These are phyloP conservation scores for Cladosporium cucumerinum DNA, from an alignment of 2,329 filamentous ascomycete genomes.

Conservation along the genomic window DNA sequence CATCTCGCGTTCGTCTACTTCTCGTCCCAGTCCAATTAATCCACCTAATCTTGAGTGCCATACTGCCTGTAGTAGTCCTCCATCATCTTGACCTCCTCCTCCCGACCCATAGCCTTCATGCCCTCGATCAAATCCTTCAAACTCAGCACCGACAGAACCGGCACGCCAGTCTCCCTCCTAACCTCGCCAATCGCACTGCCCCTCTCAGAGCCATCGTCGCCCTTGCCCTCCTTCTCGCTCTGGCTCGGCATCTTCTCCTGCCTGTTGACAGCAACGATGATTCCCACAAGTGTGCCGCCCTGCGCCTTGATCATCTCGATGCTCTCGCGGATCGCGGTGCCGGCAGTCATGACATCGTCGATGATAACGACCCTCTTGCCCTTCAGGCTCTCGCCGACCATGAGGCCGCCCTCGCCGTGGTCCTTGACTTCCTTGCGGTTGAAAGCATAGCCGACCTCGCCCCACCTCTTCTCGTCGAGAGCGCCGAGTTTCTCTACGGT, in stretches of 20 bases:
- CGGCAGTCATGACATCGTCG: conserved; percentile 95
- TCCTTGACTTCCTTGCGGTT: conserved; percentile 96
- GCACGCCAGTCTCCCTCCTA: conserved; percentile 76
- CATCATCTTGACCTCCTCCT: conserved; percentile 54
- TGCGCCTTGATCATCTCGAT: conserved; percentile 83
- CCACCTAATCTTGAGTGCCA: conserved; percentile 15
- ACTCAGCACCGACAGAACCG: conserved; percentile 78
- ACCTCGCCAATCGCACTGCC: conserved; percentile 84
- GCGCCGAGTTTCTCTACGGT: conserved; percentile 72
- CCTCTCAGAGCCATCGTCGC: conserved; percentile 65
- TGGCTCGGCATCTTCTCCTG: conserved; percentile 72
- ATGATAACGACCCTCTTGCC: conserved; percentile 86
- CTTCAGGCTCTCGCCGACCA: conserved; percentile 81
- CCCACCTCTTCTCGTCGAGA: conserved; percentile 64
- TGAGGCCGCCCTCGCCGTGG: conserved; percentile 90
- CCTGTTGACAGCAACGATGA: conserved; percentile 83
- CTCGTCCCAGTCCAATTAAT: no score
- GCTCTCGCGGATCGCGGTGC: conserved; percentile 89
- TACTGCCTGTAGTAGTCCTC: conserved; percentile 64
- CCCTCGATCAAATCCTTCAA: conserved; percentile 69
- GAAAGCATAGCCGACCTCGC: conserved; percentile 76
- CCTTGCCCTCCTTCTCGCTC: conserved; percentile 38
- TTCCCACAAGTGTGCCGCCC: conserved; percentile 79
- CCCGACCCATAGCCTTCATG: conserved; percentile 42
- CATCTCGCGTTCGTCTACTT: neutral